A percentile compares a stretch with the other conserved stretches of the same genome.
phyloP scores from a whole-genome alignment of 140 eudicot genomes.

The Erigeron philadelphicus region DNA sequence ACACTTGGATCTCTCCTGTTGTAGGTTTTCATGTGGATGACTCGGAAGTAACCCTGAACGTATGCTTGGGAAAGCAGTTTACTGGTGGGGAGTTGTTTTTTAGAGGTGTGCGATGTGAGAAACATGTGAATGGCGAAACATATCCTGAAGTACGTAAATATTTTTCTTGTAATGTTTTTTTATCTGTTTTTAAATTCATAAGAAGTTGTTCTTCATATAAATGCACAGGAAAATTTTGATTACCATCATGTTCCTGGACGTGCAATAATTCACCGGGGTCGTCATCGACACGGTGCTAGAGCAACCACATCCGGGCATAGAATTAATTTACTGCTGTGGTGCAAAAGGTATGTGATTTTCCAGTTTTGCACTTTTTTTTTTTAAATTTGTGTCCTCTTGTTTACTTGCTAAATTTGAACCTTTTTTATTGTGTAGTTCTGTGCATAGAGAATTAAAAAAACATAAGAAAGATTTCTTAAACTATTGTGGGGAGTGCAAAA shows the following conservation, averaged over 20 bases:
- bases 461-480: slow-evolving; percentile 67
- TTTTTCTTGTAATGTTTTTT: neutral
- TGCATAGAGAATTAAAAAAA: slow-evolving; percentile 71
- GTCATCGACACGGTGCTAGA: slow-evolving; percentile 97
- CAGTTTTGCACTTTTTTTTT: neutral
- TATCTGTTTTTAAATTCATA: neutral
- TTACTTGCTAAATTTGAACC: slow-evolving; percentile 1
- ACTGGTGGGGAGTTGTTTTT: slow-evolving; percentile 91
- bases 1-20: slow-evolving; percentile 13
- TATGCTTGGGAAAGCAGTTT: slow-evolving; percentile 80
- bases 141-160: slow-evolving; percentile 58
- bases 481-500: slow-evolving; percentile 85
- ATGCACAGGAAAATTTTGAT: slow-evolving; percentile 63
- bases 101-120: slow-evolving; percentile 87
- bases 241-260: slow-evolving; percentile 72
- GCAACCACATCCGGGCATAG: slow-evolving; percentile 88
- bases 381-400: neutral
- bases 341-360: slow-evolving; percentile 61
- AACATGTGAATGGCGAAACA: slow-evolving; percentile 76
- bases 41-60: slow-evolving; percentile 84
- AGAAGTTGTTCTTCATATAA: neutral
- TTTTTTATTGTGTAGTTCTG: slow-evolving; percentile 46
- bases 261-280: slow-evolving; percentile 93
- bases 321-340: slow-evolving; percentile 74
- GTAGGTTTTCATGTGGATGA: slow-evolving; percentile 95